phyloP scores from a whole-genome alignment of 2,329 filamentous ascomycete genomes.

The Beauveria rudraprayagi region DNA sequence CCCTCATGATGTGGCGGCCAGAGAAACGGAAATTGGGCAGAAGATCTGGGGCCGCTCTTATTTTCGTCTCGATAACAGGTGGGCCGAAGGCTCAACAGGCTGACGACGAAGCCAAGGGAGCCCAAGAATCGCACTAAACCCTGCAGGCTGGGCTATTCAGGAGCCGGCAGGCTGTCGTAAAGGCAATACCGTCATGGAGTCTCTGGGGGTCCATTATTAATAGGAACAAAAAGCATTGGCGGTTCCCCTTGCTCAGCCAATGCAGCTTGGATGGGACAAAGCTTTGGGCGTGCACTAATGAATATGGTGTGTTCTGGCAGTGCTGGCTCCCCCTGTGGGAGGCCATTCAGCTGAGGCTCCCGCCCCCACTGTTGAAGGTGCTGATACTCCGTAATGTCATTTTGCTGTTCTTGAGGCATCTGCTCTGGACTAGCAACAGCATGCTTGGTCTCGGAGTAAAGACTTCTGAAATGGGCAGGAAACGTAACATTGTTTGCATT shows the following conservation, averaged over 20 bases:
- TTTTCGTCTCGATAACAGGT: neutral
- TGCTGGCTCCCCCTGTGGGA: neutral
- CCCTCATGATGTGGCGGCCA: neutral
- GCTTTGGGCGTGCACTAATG: neutral
- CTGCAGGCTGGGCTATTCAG: neutral
- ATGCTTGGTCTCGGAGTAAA: neutral
- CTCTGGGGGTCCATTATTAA: neutral
- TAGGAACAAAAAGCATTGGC: neutral
- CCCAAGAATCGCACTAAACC: neutral
- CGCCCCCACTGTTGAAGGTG: neutral
- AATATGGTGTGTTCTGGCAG: neutral
- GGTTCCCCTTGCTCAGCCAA: neutral
- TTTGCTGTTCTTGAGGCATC: neutral
- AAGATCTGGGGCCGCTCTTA: neutral
- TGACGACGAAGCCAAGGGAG: neutral
- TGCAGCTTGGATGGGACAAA: neutral
- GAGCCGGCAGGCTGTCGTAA: neutral
- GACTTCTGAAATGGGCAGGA: neutral
- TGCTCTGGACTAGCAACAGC: neutral
- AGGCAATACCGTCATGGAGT: neutral
- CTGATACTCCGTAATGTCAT: neutral
- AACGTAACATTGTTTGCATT: too few relatives aligned
- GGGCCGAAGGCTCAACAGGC: neutral
- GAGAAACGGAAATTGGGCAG: neutral
- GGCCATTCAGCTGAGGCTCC: constrained; percentile 4